Evolutionary conservation across 129 eudicot species (phyloP), one percentile per base, ranked within the genome.

Genomic region (Calendula officinalis): DNA sequence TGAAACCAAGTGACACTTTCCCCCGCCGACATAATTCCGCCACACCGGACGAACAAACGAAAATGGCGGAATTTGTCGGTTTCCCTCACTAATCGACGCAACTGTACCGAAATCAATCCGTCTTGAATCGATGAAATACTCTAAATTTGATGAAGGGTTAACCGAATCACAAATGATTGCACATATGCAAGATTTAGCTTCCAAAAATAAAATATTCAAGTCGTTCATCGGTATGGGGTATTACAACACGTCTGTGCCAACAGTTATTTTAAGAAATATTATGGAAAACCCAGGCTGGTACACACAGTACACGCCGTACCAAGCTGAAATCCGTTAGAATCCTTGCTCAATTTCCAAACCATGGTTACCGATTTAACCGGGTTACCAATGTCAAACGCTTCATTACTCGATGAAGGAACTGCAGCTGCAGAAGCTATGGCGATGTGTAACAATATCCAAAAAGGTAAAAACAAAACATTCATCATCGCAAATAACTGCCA

Each of bases 381-480:
- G 4, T 62, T 91, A 56, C 98, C 96, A 6, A 91, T 91, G 98
- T 87, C 98, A 5, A 91, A 91, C 67, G 96, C 98, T n/a, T 91
- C 98, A 4, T 75, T 91, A 33, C 82, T 91, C 10, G 98, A 91
- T 51, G 98, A 91, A 59, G 98, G 98, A 22, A 91, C 98, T 1
- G 94, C 98, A 4, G 98, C 98, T 0, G 98, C 98, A 0, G 98
- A 91, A 77, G 98, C 98, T 12, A 91, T 91, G 98, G 95, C 98
- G 15, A 91, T 91, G 98, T 91, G 98, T 71, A 91, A 87, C 15
- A 84, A 87, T 61, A 91, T 91, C 50, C 73, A 9, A 32, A 91
- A 91, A 82, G 87, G 96, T 13, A 91, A 91, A 71, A 91, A 83
- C 78, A 91, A 87, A 37, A 91, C 98, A 8, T 91, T 91, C 55